Percentiles rank a stretch among this genome's conserved stretches.
Evolutionary conservation across 306 rosid genomes (phyloP).

Genomic region (Prunus armeniaca): DNA sequence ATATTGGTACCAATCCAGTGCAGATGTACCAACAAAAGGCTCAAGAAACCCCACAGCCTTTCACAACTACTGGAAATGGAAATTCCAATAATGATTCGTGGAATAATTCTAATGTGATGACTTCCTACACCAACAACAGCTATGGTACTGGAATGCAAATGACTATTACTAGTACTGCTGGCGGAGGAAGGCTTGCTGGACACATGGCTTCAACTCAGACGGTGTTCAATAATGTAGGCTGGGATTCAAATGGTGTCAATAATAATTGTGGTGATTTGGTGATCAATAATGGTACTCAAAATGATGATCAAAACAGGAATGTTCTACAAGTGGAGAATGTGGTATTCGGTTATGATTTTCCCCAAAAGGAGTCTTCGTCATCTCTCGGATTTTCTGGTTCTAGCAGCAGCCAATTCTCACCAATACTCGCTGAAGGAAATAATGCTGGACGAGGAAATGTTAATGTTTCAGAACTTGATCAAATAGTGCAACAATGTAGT

Average conservation of each 20-base stretch:
- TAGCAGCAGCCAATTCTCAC: not conserved
- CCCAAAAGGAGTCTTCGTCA: too few relatives aligned
- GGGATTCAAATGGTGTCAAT: not conserved
- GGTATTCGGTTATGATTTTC: too few relatives aligned
- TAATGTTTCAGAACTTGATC: not conserved
- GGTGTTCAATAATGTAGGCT: not conserved
- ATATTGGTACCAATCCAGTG: not conserved
- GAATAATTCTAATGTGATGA: not conserved
- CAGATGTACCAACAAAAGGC: not conserved
- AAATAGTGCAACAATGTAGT: not conserved
- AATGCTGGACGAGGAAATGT: not conserved
- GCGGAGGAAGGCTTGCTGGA: too few relatives aligned
- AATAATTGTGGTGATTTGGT: not conserved
- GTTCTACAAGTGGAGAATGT: too few relatives aligned
- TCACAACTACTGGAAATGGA: not conserved
- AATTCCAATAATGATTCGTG: not conserved
- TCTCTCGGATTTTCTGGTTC: not conserved
- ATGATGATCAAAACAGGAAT: too few relatives aligned
- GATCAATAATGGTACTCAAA: too few relatives aligned
- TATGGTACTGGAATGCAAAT: too few relatives aligned
- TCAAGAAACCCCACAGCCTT: too few relatives aligned
- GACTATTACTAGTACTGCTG: too few relatives aligned
- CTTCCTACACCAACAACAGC: too few relatives aligned
- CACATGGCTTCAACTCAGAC: not conserved
- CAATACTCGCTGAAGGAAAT: not conserved